Evolutionary conservation across 2,329 filamentous ascomycete genomes (phyloP).

Genomic region (Teratosphaeria nubilosa): DNA sequence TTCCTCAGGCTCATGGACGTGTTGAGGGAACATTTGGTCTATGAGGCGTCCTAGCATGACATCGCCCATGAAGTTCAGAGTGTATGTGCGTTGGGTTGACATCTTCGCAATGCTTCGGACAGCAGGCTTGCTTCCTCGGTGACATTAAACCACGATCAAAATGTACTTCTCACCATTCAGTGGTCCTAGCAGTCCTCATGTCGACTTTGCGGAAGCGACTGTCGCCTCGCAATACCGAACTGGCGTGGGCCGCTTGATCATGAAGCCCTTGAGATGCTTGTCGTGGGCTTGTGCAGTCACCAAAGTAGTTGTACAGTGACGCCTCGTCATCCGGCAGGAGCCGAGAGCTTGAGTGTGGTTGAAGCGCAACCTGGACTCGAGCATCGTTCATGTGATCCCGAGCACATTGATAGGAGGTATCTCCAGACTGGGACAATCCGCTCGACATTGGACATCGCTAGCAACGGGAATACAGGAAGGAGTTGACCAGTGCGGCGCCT

Average conservation of each 20-base stretch:
- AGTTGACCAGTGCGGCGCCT: no score
- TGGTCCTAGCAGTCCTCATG: not conserved
- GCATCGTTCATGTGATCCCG: not conserved
- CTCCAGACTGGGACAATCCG: not conserved
- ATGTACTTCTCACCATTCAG: not conserved
- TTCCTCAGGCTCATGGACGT: conserved; percentile 23
- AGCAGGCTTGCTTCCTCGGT: not conserved
- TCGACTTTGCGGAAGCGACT: not conserved
- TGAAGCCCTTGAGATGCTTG: not conserved
- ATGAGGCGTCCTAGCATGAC: conserved; percentile 35
- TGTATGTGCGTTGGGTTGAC: not conserved
- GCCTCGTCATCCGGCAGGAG: not conserved
- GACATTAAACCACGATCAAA: not conserved
- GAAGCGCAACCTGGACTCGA: not conserved
- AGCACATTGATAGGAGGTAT: not conserved
- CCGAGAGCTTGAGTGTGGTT: not conserved
- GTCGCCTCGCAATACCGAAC: not conserved
- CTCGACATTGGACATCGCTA: not conserved
- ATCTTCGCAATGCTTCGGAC: not conserved
- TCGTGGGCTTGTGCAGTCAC: not conserved
- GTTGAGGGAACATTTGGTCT: conserved; percentile 29
- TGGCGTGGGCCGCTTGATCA: not conserved
- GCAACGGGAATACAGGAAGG: not conserved
- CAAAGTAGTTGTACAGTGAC: not conserved
- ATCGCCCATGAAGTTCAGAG: conserved; percentile 22